These are phyloP conservation scores for Tolypocladium nubicola DNA, from an alignment of 2,329 filamentous ascomycete species.

Conservation along the genomic window DNA sequence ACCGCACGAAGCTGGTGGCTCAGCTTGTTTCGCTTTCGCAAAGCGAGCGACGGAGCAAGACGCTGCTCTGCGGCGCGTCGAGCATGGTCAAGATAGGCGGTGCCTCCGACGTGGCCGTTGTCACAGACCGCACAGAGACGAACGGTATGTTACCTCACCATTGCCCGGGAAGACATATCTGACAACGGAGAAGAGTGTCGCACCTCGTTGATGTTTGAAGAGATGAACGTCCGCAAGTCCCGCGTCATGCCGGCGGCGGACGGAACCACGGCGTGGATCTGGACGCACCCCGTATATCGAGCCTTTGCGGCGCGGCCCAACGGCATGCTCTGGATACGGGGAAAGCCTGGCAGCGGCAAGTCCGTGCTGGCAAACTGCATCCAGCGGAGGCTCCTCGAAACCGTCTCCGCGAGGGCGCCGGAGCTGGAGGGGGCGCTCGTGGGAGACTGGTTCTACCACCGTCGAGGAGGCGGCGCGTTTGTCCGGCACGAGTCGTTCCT, in stretches of 20 bases:
- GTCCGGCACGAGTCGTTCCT: background rate
- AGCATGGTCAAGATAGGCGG: background rate
- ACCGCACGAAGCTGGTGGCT: background rate
- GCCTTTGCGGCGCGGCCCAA: background rate
- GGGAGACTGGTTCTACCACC: background rate
- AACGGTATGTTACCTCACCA: background rate
- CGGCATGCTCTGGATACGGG: constrained; percentile 3
- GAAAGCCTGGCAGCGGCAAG: constrained; percentile 4
- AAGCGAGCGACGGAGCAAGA: background rate
- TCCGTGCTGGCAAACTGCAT: constrained; percentile 4
- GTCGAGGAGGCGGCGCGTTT: background rate
- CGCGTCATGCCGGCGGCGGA: background rate
- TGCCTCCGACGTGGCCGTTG: background rate
- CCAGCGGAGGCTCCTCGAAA: background rate
- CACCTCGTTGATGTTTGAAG: background rate
- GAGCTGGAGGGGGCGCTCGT: background rate
- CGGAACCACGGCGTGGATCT: constrained; percentile 1
- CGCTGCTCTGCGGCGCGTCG: background rate
- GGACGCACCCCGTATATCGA: background rate
- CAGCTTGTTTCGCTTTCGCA: background rate
- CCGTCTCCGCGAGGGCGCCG: background rate
- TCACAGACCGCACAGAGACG: background rate
- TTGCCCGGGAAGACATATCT: background rate
- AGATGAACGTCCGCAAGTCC: background rate
- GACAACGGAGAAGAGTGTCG: background rate